phyloP scores from a whole-genome alignment of 2,329 filamentous ascomycete genomes.

The Mycosphaerelloides madeirae region DNA sequence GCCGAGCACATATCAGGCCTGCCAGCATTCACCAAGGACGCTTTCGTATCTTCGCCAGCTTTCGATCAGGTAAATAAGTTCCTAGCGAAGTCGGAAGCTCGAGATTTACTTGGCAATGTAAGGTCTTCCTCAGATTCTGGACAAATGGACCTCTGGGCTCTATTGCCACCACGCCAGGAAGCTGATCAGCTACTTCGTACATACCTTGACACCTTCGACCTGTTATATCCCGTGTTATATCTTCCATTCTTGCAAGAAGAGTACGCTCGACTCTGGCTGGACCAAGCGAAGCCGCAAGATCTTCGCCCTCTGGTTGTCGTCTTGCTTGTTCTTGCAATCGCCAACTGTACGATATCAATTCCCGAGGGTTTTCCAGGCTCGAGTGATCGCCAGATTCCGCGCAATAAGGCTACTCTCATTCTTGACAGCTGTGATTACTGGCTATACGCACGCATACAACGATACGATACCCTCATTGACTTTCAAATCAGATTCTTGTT shows the following conservation, averaged over 20 bases:
- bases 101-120: not conserved
- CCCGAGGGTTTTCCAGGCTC: not conserved
- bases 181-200: not conserved
- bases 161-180: not conserved
- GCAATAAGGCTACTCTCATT: not conserved
- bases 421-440: not conserved
- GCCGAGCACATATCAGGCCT: not conserved
- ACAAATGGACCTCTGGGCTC: not conserved
- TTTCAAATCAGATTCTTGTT: not conserved
- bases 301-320: not conserved
- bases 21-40: not conserved
- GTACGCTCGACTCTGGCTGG: not conserved
- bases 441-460: not conserved
- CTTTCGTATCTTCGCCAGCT: not conserved
- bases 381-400: not conserved
- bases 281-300: not conserved
- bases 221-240: not conserved
- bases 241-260: not conserved
- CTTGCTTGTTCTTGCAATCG: not conserved
- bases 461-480: not conserved
- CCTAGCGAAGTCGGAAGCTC: not conserved
- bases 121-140: not conserved
- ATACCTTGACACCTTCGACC: not conserved
- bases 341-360: not conserved
- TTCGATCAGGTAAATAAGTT: conserved; percentile 1